These are phyloP conservation scores for Selenicereus undatus DNA, from an alignment of 148 eudicot species.

Conservation along the genomic window DNA sequence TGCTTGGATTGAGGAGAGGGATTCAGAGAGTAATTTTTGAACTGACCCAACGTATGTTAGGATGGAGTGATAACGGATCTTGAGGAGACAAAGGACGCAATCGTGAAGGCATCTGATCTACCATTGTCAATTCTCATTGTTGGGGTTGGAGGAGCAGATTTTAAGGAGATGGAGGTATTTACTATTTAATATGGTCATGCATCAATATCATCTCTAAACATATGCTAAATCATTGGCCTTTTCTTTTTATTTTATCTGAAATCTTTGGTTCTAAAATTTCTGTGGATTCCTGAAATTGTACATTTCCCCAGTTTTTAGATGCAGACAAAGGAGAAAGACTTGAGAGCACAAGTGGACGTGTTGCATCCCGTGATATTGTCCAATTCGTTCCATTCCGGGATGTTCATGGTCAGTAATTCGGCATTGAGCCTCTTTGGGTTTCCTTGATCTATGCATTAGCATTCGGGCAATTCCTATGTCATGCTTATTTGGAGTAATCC, in stretches of 20 bases:
- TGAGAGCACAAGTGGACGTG: conserved; percentile 78
- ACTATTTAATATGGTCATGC: neutral
- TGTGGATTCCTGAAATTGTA: neutral
- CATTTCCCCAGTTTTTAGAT: conserved; percentile 58
- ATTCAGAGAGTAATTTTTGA: neutral
- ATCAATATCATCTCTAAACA: neutral
- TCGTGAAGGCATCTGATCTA: conserved; percentile 89
- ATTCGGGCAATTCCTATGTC: too few relatives aligned
- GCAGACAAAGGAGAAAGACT: conserved; percentile 78
- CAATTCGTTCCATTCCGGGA: conserved; percentile 97
- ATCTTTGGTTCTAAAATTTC: neutral
- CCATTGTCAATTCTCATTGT: conserved; percentile 95
- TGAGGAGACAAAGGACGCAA: conserved; percentile 95
- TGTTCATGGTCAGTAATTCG: conserved; percentile 58
- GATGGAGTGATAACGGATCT: conserved; percentile 99
- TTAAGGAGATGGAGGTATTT: conserved; percentile 92
- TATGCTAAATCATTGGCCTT: neutral
- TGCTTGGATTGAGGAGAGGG: neutral
- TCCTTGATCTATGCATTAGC: too few relatives aligned
- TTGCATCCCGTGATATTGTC: conserved; percentile 90
- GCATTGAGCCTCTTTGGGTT: neutral
- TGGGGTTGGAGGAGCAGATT: conserved; percentile 99
- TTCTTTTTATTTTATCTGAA: neutral
- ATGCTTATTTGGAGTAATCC: too few relatives aligned
- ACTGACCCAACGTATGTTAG: conserved; percentile 34